These are phyloP conservation scores for Ciborinia camelliae DNA, from an alignment of 2,329 filamentous ascomycete genomes.

Conservation along the genomic window DNA sequence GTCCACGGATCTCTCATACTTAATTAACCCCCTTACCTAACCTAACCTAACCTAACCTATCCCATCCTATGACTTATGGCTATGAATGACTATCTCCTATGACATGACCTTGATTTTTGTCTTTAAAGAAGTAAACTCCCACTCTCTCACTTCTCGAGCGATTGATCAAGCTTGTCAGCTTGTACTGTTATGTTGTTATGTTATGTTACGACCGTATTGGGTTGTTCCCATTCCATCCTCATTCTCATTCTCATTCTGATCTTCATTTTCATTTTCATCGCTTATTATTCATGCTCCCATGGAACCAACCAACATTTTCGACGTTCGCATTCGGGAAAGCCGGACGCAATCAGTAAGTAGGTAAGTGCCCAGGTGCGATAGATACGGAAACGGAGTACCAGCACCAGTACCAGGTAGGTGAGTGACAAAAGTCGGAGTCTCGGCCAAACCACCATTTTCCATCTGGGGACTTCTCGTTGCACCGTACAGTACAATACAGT, in stretches of 20 bases:
- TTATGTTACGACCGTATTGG: too few species aligned
- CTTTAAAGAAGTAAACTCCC: conserved; percentile 12
- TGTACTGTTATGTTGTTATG: too few species aligned
- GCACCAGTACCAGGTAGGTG: background rate
- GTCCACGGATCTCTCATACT: background rate
- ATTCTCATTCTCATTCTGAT: background rate
- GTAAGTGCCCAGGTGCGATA: background rate
- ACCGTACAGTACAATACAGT: background rate
- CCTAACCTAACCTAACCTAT: too few species aligned
- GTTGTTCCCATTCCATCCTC: too few species aligned
- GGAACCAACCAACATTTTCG: background rate
- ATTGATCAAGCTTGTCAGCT: background rate
- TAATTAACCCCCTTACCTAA: background rate
- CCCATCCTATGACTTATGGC: too few species aligned
- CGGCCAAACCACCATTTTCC: background rate
- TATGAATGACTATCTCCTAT: background rate
- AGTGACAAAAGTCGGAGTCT: background rate
- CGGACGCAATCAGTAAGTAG: background rate
- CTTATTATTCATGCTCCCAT: conserved; percentile 3
- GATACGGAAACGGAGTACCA: too few species aligned
- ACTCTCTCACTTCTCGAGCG: background rate
- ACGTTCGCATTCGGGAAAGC: background rate
- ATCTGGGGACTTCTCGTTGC: background rate
- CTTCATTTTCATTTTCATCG: conserved; percentile 5
- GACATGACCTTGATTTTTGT: background rate